Evolutionary conservation across 176 grass and related monocot genomes (phyloP).

Genomic region (Otatea glauca): DNA sequence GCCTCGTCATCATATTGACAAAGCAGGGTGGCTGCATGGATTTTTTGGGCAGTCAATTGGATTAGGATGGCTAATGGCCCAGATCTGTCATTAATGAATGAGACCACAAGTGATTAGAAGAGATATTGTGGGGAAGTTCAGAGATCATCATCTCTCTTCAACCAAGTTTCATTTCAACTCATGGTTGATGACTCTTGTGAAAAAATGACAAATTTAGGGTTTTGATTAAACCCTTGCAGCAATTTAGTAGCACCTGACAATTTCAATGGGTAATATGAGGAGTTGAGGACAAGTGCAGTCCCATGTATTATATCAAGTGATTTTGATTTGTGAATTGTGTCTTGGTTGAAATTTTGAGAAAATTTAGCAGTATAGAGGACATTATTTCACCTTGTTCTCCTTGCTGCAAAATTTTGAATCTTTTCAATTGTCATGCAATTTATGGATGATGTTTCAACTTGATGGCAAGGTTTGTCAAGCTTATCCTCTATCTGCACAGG

Average conservation of each 20-base stretch:
- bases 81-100: slow-evolving; percentile 10
- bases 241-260: slow-evolving; percentile 7
- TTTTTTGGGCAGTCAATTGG: neutral
- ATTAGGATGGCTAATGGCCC: neutral
- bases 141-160: neutral
- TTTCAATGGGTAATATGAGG: neutral
- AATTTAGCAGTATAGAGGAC: neutral
- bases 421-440: neutral
- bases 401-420: slow-evolving; percentile 11
- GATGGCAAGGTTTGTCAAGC: slow-evolving; percentile 6
- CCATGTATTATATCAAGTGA: neutral
- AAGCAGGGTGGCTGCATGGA: neutral
- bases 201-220: slow-evolving; percentile 26
- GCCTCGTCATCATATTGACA: neutral
- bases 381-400: neutral
- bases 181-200: neutral
- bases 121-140: neutral
- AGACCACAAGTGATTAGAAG: neutral
- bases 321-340: slow-evolving; percentile 5
- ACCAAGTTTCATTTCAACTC: slow-evolving; percentile 14
- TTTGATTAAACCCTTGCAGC: slow-evolving; percentile 17
- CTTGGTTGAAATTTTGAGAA: neutral
- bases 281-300: neutral
- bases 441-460: neutral
- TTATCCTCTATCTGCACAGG: slow-evolving; percentile 4